Conservation (phyloP, 2,329 filamentous ascomycete genomes). For the Ceratocystis variospora region DNA sequence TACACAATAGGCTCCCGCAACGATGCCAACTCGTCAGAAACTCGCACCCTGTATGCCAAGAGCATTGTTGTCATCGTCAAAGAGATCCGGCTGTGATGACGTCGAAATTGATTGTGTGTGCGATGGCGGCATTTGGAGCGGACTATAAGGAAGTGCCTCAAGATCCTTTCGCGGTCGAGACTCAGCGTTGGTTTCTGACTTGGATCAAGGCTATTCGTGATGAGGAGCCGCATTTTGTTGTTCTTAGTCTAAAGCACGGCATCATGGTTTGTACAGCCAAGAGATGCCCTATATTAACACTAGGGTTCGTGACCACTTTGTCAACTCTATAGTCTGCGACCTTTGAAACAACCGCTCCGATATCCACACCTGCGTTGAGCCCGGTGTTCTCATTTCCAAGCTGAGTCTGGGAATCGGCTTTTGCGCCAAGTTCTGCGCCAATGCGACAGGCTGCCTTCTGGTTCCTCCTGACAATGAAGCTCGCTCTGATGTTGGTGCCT, state of each 20-base stretch:
- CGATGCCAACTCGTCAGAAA: conserved; percentile 38
- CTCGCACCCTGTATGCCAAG: conserved; percentile 44
- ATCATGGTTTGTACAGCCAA: conserved; percentile 51
- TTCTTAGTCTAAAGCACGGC: conserved; percentile 49
- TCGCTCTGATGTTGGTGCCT: neutral
- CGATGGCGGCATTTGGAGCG: conserved; percentile 48
- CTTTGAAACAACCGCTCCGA: conserved; percentile 51
- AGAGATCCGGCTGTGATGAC: conserved; percentile 48
- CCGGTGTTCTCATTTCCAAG: conserved; percentile 37
- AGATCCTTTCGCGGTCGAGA: conserved; percentile 46
- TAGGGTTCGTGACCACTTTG: conserved; percentile 41
- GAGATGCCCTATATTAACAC: conserved; percentile 44
- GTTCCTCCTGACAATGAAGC: conserved; percentile 33
- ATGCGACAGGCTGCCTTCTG: conserved; percentile 40
- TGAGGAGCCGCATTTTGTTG: conserved; percentile 49
- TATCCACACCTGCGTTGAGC: conserved; percentile 40
- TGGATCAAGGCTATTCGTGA: conserved; percentile 42
- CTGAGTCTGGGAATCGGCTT: conserved; percentile 51
- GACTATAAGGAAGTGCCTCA: conserved; percentile 58
- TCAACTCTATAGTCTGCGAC: conserved; percentile 58
- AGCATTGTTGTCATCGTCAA: conserved; percentile 51
- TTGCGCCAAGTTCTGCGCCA: conserved; percentile 41
- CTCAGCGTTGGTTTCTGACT: conserved; percentile 46
- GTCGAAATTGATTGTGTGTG: conserved; percentile 53
- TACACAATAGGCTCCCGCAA: conserved; percentile 48